Conservation (phyloP, 2,329 filamentous ascomycete species). For the Trichoderma afroharzianum region DNA sequence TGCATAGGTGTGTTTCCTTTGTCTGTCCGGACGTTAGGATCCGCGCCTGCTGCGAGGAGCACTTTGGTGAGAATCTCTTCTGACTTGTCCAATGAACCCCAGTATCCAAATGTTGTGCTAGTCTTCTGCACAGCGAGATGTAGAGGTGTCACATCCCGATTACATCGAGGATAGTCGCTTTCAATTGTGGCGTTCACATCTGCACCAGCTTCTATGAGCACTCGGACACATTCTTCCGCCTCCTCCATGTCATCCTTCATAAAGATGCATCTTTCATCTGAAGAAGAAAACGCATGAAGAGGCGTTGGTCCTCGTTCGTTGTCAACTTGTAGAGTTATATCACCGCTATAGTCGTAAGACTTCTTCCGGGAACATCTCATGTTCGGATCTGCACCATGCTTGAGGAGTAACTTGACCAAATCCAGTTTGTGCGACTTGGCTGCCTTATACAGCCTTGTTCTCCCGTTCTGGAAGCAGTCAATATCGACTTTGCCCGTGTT, state of each 20-base stretch:
- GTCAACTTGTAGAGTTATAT: neutral
- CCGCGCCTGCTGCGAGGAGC: neutral
- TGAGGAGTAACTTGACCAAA: neutral
- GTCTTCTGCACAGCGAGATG: neutral
- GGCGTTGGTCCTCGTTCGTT: neutral
- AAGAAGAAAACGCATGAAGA: neutral
- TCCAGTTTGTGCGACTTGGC: neutral
- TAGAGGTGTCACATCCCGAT: neutral
- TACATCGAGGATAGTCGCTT: accelerated
- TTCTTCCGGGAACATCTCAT: neutral
- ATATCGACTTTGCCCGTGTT: neutral
- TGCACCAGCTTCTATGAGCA: neutral
- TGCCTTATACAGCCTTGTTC: neutral
- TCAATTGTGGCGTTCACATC: neutral
- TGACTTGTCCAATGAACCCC: neutral
- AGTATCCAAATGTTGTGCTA: neutral
- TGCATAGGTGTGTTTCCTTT: neutral
- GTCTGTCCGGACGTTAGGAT: neutral
- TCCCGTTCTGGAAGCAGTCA: neutral
- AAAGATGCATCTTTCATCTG: neutral
- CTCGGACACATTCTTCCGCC: neutral
- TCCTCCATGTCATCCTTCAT: neutral
- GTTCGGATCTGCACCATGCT: neutral
- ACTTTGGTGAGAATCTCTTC: neutral
- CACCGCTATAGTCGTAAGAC: neutral